Base-by-base conservation (phyloP, 805 yeast species). In the Candida alai region DNA sequence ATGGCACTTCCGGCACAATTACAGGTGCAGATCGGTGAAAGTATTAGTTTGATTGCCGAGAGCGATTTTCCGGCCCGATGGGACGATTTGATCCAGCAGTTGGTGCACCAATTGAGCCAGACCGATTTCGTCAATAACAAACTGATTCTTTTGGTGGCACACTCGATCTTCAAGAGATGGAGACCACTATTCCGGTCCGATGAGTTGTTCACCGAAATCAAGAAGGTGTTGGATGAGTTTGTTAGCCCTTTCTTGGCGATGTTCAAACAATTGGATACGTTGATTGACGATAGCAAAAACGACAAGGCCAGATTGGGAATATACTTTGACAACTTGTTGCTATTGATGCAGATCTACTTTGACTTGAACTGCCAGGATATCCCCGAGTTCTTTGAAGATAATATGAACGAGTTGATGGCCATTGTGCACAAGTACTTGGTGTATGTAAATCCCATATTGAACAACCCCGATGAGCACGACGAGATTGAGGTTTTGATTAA, bases 321-420 rank as follows among this genome's bases (percentile, higher is more conserved):
- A 2, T 66, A 82, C 28, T 74, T 87, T 46, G 90, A 84, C 20
- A 84, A 83, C 37, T 58, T 89, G 46, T 62, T 82, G 32, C 60
- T 88, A 15, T 68, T 89, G 35, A 60, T 83, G 22, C 90, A 93
- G 54, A 76, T 94, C 23, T 94, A 85, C 60, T 87, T 79, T 54
- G 99, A 93, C 56, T 76, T 93, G 51, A 93, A 93, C 58, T 90
- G 97, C 60, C 98, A 94, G 62, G 99, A 93, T 60, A 82, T 93
- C 35, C 98, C 99, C 1, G 98, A 89, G 60, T 93, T 90, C 54
- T 93, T 93, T 55, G 99, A 94, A 62, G 97, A 93, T 60, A 75
- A 93, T 55, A 62, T 93, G 58, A 64, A 70, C 25, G 65, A 62
- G 12, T 88, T 94, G 35, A 85, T 94, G 93, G 68, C 69, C 4